Conservation (phyloP, 2,329 filamentous ascomycete species). For the Cadophora gregata region DNA sequence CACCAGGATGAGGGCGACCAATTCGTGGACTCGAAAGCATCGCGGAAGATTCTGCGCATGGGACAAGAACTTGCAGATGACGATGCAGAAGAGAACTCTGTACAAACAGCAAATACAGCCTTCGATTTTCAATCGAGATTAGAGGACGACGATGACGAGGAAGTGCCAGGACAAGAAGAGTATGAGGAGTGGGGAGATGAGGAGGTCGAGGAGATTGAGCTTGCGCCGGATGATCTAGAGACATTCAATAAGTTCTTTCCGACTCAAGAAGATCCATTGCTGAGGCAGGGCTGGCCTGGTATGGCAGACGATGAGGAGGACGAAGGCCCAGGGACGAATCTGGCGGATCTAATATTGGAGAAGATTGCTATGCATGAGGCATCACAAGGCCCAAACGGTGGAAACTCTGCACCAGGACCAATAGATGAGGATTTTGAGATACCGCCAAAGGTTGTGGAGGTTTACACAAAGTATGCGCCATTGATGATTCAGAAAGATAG, state of each 20-base stretch:
- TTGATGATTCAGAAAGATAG: not conserved
- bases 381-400: constrained; percentile 53
- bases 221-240: constrained; percentile 87
- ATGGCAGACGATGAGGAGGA: constrained; percentile 47
- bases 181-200: constrained; percentile 73
- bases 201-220: constrained; percentile 73
- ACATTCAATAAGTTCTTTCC: constrained; percentile 91
- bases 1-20: constrained; percentile 66
- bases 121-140: constrained; percentile 85
- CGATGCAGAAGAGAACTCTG: constrained; percentile 61
- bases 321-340: constrained; percentile 69
- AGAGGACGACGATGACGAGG: constrained; percentile 57
- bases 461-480: constrained; percentile 79
- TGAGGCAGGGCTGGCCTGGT: constrained; percentile 40
- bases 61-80: constrained; percentile 89
- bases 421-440: constrained; percentile 84
- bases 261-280: constrained; percentile 58
- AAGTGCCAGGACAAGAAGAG: constrained; percentile 54
- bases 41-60: constrained; percentile 85
- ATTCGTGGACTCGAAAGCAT: constrained; percentile 88
- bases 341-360: constrained; percentile 90
- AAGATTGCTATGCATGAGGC: constrained; percentile 95
- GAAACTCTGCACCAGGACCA: constrained; percentile 45
- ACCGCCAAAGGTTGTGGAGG: constrained; percentile 89
- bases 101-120: constrained; percentile 59